Conservation (phyloP, 495 filamentous ascomycete species). For the Neurospora sp. region DNA sequence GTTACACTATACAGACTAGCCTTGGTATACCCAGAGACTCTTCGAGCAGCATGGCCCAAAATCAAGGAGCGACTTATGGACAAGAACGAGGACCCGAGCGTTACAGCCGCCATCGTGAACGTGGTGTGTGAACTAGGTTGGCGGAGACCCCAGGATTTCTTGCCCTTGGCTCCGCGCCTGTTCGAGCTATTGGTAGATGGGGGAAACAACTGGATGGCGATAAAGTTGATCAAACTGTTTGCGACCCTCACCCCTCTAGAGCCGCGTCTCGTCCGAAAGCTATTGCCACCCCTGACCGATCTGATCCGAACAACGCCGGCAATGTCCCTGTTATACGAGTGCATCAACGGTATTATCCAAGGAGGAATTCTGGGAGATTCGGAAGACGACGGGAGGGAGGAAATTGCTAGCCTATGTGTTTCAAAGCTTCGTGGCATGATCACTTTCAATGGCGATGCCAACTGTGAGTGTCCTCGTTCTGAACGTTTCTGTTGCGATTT, state of each 20-base stretch:
- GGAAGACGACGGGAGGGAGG: constrained; percentile 71
- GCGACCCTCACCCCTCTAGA: constrained; percentile 89
- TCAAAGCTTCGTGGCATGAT: constrained; percentile 90
- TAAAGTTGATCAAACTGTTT: constrained; percentile 99
- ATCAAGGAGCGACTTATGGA: constrained; percentile 92
- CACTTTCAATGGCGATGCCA: constrained; percentile 82
- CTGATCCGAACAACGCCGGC: constrained; percentile 90
- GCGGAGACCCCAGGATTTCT: constrained; percentile 85
- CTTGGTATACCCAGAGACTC: constrained; percentile 85
- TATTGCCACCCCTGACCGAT: constrained; percentile 87
- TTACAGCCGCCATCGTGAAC: constrained; percentile 91
- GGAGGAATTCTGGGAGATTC: constrained; percentile 81
- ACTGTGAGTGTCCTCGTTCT: constrained; percentile 47
- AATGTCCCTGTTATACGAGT: constrained; percentile 95
- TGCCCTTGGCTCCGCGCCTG: constrained; percentile 80
- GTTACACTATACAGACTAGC: constrained; percentile 87
- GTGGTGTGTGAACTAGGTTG: constrained; percentile 94
- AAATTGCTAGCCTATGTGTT: constrained; percentile 89
- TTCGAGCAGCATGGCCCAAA: constrained; percentile 89
- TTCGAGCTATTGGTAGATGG: constrained; percentile 89
- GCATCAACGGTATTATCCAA: constrained; percentile 96
- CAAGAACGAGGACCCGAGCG: constrained; percentile 78
- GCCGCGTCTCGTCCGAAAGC: constrained; percentile 79
- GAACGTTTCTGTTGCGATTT: too few species aligned
- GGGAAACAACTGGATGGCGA: constrained; percentile 99